Percentiles rank a stretch among this genome's conserved stretches.
These are phyloP conservation scores for Xylaria sp. DNA, from an alignment of 495 filamentous ascomycete genomes.

Conservation along the genomic window DNA sequence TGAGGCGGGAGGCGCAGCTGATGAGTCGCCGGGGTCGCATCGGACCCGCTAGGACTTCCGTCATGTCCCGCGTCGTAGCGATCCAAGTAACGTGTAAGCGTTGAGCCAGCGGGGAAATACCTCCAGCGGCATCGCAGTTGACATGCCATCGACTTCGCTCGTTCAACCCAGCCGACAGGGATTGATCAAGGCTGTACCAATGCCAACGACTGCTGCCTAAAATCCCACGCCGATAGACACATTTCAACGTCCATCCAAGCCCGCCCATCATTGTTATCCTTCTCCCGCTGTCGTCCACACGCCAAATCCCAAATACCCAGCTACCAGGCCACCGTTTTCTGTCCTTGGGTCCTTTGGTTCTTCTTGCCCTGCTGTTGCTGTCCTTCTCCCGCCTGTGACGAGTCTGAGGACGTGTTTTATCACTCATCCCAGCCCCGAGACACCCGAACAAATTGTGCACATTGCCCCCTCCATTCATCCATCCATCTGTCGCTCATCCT, in stretches of 20 bases:
- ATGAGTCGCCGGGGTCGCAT: slow-evolving; percentile 32
- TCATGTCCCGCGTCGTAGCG: slow-evolving; percentile 30
- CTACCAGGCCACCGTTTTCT: slow-evolving; percentile 32
- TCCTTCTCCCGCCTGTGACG: slow-evolving; percentile 33
- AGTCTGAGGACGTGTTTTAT: slow-evolving; percentile 27
- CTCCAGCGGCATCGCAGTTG: neutral
- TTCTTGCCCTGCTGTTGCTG: slow-evolving; percentile 13
- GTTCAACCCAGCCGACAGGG: slow-evolving; percentile 3
- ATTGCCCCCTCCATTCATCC: slow-evolving; percentile 11
- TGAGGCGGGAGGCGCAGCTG: slow-evolving; percentile 41
- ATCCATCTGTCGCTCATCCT: no score
- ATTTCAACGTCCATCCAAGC: slow-evolving; percentile 29
- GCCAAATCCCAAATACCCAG: slow-evolving; percentile 14
- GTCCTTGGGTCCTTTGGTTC: no score
- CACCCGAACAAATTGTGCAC: slow-evolving; percentile 11
- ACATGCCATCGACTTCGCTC: slow-evolving; percentile 1
- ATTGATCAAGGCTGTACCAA: slow-evolving; percentile 32
- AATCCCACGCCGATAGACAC: slow-evolving; percentile 36
- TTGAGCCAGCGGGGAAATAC: neutral
- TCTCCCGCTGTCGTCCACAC: neutral
- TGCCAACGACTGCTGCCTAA: slow-evolving; percentile 45
- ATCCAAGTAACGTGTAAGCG: slow-evolving; percentile 25
- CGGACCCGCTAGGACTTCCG: slow-evolving; percentile 41
- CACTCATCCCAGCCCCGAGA: slow-evolving; percentile 13
- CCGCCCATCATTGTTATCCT: slow-evolving; percentile 14